Evolutionary conservation across 345 rosid genomes (phyloP), one percentile per base, ranked within the genome.

Genomic region (Acer saccharum): DNA sequence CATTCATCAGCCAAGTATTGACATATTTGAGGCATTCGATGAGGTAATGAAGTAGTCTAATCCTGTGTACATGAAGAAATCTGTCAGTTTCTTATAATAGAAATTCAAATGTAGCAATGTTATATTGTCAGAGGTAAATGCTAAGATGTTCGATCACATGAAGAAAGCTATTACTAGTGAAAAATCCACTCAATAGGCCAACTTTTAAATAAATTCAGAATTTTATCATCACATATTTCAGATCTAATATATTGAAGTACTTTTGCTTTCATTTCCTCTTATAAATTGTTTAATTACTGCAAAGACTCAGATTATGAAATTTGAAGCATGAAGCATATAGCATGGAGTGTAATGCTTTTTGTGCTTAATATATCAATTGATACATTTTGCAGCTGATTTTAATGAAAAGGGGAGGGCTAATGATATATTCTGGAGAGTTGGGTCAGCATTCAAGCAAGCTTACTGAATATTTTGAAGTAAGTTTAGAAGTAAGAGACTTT

Each of bases 1-100:
- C 67, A 87, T 89, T 77, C 92, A 86, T 76, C 92, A 87, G 68
- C 92, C 92, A 71, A 87, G 93, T 69, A 87, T 87, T 2, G 86
- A 87, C 69, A 84, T 89, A 71, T 89, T 89, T 18, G 93, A 89
- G 72, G 82, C 88, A 68, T 87, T 89, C 68, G 89, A 87, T 32
- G 88, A 89, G 90, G 91, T 87, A 78, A 80, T 60, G 48, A 39
- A 4, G 39, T 17, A 41, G 41, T 27, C 32, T 8, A 32, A n/a
- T 32, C 68, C 18, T 27, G 6, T 35, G 55, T 17, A 21, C 57
- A 71, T 54, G 57, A 18, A 43, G 3, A 39, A 65, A 17, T 54
- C 10, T 35, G 2, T 16, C 17, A 66, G 69, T 35, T 66, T 39
- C 9, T 29, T 58, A 11, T 52, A 76, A 57, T 27, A 66, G n/a